These are phyloP conservation scores for Lachnellula subtilissima DNA, from an alignment of 2,329 filamentous ascomycete genomes.

Conservation along the genomic window DNA sequence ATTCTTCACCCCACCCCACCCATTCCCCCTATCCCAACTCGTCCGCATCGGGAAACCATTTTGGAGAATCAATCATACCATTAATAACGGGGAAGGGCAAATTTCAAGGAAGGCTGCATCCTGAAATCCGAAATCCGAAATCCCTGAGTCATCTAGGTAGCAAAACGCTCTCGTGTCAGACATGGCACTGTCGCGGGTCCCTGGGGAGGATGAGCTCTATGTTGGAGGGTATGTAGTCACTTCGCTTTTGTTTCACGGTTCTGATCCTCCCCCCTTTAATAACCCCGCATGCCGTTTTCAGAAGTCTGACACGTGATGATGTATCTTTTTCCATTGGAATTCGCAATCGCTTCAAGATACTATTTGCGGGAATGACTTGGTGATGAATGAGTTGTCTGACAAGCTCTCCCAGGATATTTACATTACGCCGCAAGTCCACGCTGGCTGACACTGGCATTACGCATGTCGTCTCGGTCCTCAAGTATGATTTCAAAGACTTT, in stretches of 20 bases:
- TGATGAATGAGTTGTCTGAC: not conserved
- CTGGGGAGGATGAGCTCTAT: constrained; percentile 66
- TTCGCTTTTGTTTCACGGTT: constrained; percentile 1
- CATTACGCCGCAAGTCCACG: constrained; percentile 65
- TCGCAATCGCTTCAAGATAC: not conserved
- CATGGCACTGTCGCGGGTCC: constrained; percentile 63
- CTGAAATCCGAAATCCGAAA: not conserved
- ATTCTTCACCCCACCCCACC: no score
- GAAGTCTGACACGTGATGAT: constrained; percentile 3
- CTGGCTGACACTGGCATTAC: constrained; percentile 74
- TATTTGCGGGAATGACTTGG: not conserved
- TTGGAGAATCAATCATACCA: no score
- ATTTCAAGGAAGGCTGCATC: no score
- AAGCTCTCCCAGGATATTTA: constrained; percentile 60
- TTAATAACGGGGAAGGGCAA: no score
- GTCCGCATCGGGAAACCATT: no score
- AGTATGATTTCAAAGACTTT: constrained; percentile 55
- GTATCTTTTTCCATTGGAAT: not conserved
- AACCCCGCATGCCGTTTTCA: constrained; percentile 35
- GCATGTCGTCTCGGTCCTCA: constrained; percentile 81
- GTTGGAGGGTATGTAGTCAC: constrained; percentile 64
- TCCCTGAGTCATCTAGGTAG: not conserved
- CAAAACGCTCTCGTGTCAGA: constrained; percentile 12
- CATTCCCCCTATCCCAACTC: no score
- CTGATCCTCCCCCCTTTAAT: not conserved